These are phyloP conservation scores for Tulasnella sp. DNA, from an alignment of 768 basidiomycete genomes.

Conservation along the genomic window DNA sequence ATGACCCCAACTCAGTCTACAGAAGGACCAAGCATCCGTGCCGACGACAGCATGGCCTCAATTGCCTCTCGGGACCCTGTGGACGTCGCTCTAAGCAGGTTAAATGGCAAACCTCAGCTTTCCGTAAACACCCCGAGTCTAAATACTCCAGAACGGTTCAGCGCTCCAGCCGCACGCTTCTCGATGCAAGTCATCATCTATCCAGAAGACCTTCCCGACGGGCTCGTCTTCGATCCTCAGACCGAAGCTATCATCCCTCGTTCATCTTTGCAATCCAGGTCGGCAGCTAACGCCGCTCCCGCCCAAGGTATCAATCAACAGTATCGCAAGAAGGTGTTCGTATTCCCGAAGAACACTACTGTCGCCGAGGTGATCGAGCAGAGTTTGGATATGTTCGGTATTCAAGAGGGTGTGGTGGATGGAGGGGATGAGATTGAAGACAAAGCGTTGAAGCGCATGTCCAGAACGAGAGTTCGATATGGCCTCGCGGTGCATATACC, in stretches of 20 bases:
- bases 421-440: conserved; percentile 98
- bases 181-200: conserved; percentile 83
- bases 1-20: background rate
- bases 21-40: background rate
- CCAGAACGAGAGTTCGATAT: conserved; percentile 72
- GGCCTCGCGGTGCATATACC: conserved; percentile 55
- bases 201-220: conserved; percentile 87
- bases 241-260: conserved; percentile 94
- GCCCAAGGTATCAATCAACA: conserved; percentile 57
- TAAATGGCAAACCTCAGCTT: conserved; percentile 15
- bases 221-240: conserved; percentile 88
- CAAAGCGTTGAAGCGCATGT: conserved; percentile 76
- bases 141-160: conserved; percentile 68
- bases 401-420: conserved; percentile 94
- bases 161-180: conserved; percentile 79
- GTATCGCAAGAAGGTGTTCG: conserved; percentile 75
- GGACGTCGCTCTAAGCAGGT: conserved; percentile 13
- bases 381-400: conserved; percentile 89
- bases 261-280: conserved; percentile 58
- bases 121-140: conserved; percentile 38
- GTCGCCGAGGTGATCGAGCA: conserved; percentile 96
- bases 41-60: background rate
- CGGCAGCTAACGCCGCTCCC: conserved; percentile 43
- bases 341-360: conserved; percentile 90
- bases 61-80: background rate